Evolutionary conservation across 2,329 filamentous ascomycete genomes (phyloP).

Genomic region (Fusarium longipes): DNA sequence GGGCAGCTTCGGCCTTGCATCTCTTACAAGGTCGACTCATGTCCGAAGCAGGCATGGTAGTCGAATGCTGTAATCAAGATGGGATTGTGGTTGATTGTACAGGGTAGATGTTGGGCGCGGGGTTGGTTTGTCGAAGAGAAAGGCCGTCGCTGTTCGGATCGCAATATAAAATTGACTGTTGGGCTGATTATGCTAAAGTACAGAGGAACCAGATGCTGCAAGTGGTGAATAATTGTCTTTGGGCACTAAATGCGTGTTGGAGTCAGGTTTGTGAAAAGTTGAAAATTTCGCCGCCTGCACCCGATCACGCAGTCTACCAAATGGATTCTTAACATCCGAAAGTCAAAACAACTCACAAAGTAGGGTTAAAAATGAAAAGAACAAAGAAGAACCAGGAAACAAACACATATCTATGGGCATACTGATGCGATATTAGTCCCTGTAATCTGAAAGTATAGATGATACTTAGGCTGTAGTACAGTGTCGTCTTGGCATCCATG

Average conservation of each 20-base stretch:
- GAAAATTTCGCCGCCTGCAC: slow-evolving; percentile 41
- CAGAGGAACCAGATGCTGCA: neutral
- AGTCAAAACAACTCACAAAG: neutral
- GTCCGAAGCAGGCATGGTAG: slow-evolving; percentile 38
- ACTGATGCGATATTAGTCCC: too few relatives aligned
- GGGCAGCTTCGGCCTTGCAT: slow-evolving; percentile 49
- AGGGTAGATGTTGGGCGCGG: slow-evolving; percentile 34
- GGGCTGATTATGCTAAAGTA: neutral
- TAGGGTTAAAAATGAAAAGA: neutral
- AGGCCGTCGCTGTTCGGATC: too few relatives aligned
- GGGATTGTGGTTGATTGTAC: slow-evolving; percentile 20
- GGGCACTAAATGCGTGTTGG: slow-evolving; percentile 17
- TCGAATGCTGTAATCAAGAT: neutral
- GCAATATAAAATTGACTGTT: neutral
- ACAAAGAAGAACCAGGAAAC: neutral
- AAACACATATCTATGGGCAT: neutral
- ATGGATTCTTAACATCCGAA: neutral
- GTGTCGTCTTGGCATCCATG: too few relatives aligned
- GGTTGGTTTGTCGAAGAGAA: neutral
- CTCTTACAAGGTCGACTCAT: slow-evolving; percentile 47
- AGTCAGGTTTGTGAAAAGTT: slow-evolving; percentile 26
- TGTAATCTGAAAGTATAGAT: neutral
- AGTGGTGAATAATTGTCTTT: slow-evolving; percentile 9
- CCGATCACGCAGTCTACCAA: neutral
- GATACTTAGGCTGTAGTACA: too few relatives aligned